Evolutionary conservation across 78 protist species (phyloP), one percentile per base, ranked within the genome.

Genomic region (Tieghemostelium lacteum): DNA sequence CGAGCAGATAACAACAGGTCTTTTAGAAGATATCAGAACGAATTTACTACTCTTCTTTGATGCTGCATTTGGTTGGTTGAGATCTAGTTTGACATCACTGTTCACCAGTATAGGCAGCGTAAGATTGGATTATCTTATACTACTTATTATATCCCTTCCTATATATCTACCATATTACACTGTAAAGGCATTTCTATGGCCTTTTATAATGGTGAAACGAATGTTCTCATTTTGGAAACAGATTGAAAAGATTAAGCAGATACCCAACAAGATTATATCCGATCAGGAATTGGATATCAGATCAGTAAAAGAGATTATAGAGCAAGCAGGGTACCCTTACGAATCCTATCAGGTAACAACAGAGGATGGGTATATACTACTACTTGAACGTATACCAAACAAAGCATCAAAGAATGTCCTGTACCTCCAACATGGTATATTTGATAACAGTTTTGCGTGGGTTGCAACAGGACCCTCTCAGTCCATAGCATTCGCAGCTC

Each of bases 381-480:
- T 69, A 10, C 61, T 85, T 34, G 92, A 85, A 22, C 28, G 92
- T 50, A 73, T 85, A 37, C 92, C 92, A 63, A 73, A 85, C 28
- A 61, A 61, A n/a, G 36, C 67, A 40, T 74, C 86, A 36, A 85
- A 72, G 10, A 60, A 85, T 14, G 73, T 52, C 1, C n/a, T 85
- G 17, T 85, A 85, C 37, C 61, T 85, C 14, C 92, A 85, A 67
- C 92, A 85, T 70, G 92, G 92, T 65, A 39, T 85, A 3, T 74
- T 85, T 19, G 92, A 85, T 70, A 85, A 73, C 19, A 69, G 78
- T 8, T 85, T 73, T 73, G 92, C 92, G n/a, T 85, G 92, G 92
- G 71, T 85, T 24, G 85, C 92, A 19, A 85, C 36, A 8, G 92
- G 92, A 8, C 92, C 85, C 0, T 45, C 85, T 26, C 85, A 74